Evolutionary conservation across 805 yeast genomes (phyloP).

Genomic region (Yarrowia phangngaensis): DNA sequence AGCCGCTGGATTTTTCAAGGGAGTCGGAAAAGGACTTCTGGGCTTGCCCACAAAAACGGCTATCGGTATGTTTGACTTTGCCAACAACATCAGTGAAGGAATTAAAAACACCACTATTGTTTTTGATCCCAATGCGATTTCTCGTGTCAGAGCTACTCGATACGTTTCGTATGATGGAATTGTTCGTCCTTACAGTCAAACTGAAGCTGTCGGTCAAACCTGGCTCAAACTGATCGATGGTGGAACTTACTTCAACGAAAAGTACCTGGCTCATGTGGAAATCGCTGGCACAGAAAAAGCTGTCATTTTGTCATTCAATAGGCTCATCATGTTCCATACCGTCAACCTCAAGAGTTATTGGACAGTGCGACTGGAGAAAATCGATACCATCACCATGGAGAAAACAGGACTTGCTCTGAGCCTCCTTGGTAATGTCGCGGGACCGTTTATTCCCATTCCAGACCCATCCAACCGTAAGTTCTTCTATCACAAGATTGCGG

Average conservation of each 20-base stretch:
- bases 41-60: constrained; percentile 97
- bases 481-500: constrained; percentile 65
- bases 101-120: constrained; percentile 89
- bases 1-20: constrained; percentile 86
- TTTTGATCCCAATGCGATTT: constrained; percentile 72
- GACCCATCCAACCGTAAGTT: constrained; percentile 60
- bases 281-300: constrained; percentile 76
- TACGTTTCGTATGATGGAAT: constrained; percentile 66
- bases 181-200: constrained; percentile 66
- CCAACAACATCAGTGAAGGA: constrained; percentile 90
- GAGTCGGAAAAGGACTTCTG: constrained; percentile 89
- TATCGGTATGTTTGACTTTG: constrained; percentile 88
- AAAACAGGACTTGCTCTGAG: constrained; percentile 71
- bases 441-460: constrained; percentile 78
- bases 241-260: constrained; percentile 67
- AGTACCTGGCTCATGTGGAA: constrained; percentile 79
- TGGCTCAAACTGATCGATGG: constrained; percentile 85
- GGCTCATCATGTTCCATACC: constrained; percentile 64
- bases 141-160: constrained; percentile 79
- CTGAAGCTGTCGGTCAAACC: constrained; percentile 91
- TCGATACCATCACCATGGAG: constrained; percentile 71
- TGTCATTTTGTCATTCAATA: constrained; percentile 67
- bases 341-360: constrained; percentile 61
- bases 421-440: constrained; percentile 51
- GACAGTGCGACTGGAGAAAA: constrained; percentile 61